A percentile compares a stretch with the other conserved stretches of the same genome.
Conservation (phyloP, 495 filamentous ascomycete genomes). For the Lepidopterella palustris region DNA sequence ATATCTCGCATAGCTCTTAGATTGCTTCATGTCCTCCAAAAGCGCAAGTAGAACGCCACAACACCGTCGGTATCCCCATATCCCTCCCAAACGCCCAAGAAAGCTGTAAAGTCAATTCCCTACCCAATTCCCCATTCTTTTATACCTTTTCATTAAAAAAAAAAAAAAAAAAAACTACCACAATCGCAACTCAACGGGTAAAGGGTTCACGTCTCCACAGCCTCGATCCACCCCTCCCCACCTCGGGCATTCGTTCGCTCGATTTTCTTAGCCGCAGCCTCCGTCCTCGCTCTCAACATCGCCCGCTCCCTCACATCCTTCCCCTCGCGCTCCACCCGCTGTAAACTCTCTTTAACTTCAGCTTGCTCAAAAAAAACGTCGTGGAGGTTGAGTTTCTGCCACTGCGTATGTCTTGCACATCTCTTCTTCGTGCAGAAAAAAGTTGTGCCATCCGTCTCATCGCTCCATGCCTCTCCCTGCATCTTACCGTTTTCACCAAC, state of each 20-base stretch:
- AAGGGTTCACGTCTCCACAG: background rate
- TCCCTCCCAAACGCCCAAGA: no score
- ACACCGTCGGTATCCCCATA: no score
- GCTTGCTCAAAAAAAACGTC: slow-evolving; percentile 36
- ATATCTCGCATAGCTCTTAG: no score
- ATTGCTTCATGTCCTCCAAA: no score
- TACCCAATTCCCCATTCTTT: no score
- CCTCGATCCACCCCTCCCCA: background rate
- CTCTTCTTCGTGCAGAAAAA: slow-evolving; percentile 35
- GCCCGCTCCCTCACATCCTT: slow-evolving; percentile 31
- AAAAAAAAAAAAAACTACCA: no score
- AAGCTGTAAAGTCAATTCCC: no score
- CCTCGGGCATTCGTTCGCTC: background rate
- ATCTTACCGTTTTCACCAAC: no score
- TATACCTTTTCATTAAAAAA: no score
- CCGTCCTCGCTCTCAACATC: background rate
- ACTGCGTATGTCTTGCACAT: slow-evolving; percentile 36
- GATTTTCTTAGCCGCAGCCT: background rate
- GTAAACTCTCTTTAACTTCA: slow-evolving; percentile 35
- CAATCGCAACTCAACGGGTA: no score
- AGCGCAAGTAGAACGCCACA: no score
- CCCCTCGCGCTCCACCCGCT: slow-evolving; percentile 36
- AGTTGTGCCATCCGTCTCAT: slow-evolving; percentile 7
- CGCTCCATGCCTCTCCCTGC: slow-evolving; percentile 2
- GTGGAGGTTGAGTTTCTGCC: slow-evolving; percentile 37